phyloP scores from a whole-genome alignment of 176 grass and related monocot genomes.

The Metroxylon sagu region DNA sequence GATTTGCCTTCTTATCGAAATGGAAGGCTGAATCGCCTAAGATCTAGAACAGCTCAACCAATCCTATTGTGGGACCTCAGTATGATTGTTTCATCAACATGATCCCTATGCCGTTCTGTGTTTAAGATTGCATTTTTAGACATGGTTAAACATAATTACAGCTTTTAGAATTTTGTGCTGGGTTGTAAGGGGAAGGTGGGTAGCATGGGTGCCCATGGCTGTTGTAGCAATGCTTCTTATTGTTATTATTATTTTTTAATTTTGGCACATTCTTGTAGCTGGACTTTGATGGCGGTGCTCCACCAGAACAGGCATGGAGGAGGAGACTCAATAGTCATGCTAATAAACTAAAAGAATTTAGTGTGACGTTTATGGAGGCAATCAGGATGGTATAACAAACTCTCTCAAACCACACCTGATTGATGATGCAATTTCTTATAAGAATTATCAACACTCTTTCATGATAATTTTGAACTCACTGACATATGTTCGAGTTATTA shows the following conservation, averaged over 20 bases:
- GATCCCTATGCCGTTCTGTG: too few relatives aligned
- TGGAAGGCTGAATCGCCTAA: too few relatives aligned
- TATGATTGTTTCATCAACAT: too few relatives aligned
- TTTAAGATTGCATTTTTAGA: too few relatives aligned
- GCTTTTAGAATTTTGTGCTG: too few relatives aligned
- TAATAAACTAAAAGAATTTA: slow-evolving; percentile 91
- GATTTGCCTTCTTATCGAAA: too few relatives aligned
- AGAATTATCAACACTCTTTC: neutral
- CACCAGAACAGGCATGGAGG: slow-evolving; percentile 85
- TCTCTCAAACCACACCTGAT: slow-evolving; percentile 8
- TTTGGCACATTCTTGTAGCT: slow-evolving; percentile 33
- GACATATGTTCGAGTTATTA: neutral
- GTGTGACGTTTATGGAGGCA: slow-evolving; percentile 85
- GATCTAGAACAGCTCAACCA: too few relatives aligned
- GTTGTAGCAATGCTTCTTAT: neutral
- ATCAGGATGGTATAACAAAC: slow-evolving; percentile 59
- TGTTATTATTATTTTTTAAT: neutral
- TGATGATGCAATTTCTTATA: slow-evolving; percentile 3
- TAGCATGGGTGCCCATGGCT: too few relatives aligned
- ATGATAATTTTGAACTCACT: too few relatives aligned
- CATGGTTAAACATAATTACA: too few relatives aligned
- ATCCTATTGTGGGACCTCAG: too few relatives aligned
- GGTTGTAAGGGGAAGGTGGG: too few relatives aligned
- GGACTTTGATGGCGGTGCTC: slow-evolving; percentile 84
- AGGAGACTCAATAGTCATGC: slow-evolving; percentile 87